Evolutionary conservation across 2,329 filamentous ascomycete genomes (phyloP), one percentile per base, ranked within the genome.

Genomic region (Ophiocordyceps sinensis): DNA sequence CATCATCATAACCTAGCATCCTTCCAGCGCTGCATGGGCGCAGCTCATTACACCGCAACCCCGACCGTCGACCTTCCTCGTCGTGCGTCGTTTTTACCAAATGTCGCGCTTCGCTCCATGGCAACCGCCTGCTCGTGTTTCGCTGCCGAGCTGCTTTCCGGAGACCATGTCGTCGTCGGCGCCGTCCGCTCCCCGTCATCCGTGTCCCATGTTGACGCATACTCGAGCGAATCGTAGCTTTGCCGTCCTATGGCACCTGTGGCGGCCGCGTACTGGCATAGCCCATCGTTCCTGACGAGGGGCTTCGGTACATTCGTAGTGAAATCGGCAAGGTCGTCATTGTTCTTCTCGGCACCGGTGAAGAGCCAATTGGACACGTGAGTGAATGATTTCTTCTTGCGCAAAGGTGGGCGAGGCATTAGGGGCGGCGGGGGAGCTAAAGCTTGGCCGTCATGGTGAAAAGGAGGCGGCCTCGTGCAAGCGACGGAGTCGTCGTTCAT

Each of bases 301-400:
- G 57, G 47, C 77, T 79, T 37, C 73, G 15, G 3, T 7, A 17
- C 32, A 19, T 17, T 9, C 5, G 32, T 78, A 23, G 76, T 57
- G 3, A 67, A 68, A 45, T 73, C 67, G 28, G 69, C 50, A 43
- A 64, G 66, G 39, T 65, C 54, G 39, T 65, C 62, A 15, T 53
- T 56, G 41, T 58, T 55, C 43, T 63, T 53, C 37, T 57, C 50
- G 30, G 60, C 50, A 15, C 58, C 55, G 36, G 69, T 64, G 48
- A 71, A 74, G 23, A 79, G 61, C 74, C 75, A 79, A 48, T 57
- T 68, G 3, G 75, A 78, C 9, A 79, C 71, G 14, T 68, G 66
- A 10, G 74, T 75, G 52, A 81, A 79, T 0, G 75, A 78, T 52
- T 79, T 80, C 64, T 79, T 80, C 63, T 79, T 79, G 44, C 76